These are phyloP conservation scores for Pseudotulostoma volvatum DNA, from an alignment of 495 filamentous ascomycete genomes.

Conservation along the genomic window DNA sequence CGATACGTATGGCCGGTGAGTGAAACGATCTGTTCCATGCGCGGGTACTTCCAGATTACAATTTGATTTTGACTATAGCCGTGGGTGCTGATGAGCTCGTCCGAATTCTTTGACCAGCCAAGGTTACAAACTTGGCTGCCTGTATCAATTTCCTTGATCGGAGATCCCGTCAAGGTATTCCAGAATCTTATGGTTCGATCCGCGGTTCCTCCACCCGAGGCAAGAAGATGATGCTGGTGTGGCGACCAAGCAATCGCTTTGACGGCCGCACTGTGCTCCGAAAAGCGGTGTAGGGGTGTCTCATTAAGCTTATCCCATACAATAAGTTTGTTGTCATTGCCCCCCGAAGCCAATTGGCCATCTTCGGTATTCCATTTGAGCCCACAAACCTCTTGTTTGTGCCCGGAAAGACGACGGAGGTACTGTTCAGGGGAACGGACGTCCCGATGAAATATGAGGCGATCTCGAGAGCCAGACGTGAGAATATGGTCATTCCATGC, in stretches of 20 bases:
- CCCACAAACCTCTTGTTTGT: constrained; percentile 98
- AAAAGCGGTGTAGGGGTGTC: constrained; percentile 78
- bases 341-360: constrained; percentile 86
- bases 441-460: constrained; percentile 85
- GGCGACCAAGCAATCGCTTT: constrained; percentile 99
- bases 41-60: constrained; percentile 96
- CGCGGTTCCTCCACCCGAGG: constrained; percentile 91
- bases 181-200: constrained; percentile 95
- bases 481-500: constrained; percentile 98
- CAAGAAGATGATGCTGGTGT: constrained; percentile 81
- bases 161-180: constrained; percentile 68
- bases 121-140: constrained; percentile 96
- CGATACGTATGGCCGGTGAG: constrained; percentile 92
- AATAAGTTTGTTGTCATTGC: constrained; percentile 96
- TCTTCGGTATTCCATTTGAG: constrained; percentile 93
- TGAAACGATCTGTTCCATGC: constrained; percentile 89
- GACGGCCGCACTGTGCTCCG: constrained; percentile 84
- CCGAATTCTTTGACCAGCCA: constrained; percentile 86
- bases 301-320: constrained; percentile 91
- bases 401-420: constrained; percentile 62
- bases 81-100: constrained; percentile 93
- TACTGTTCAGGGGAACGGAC: constrained; percentile 87
- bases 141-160: constrained; percentile 78
- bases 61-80: constrained; percentile 98
- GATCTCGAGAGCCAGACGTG: constrained; percentile 86